These are phyloP conservation scores for Fusarium sp. DNA, from an alignment of 2,329 filamentous ascomycete species.

Conservation along the genomic window DNA sequence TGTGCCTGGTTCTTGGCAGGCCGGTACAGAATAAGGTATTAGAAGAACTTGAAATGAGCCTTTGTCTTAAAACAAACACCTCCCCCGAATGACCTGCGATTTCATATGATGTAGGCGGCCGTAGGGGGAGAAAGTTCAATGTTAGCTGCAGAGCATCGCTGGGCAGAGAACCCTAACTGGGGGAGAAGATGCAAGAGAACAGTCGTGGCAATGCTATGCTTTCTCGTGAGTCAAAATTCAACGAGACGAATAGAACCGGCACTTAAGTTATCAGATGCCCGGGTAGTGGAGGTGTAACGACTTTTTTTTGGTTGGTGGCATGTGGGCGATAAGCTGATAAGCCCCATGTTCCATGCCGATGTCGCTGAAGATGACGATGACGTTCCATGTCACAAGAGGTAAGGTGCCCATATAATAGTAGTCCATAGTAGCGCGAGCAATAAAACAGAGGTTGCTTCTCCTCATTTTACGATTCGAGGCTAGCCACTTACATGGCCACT, in stretches of 20 bases:
- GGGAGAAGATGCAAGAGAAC: not conserved
- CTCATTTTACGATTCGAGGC: not conserved
- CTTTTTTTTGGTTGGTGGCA: slow-evolving; percentile 7
- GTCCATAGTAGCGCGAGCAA: not conserved
- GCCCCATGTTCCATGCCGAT: slow-evolving; percentile 31
- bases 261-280: slow-evolving; percentile 24
- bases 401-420: not conserved
- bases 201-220: not conserved
- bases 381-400: not conserved
- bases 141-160: slow-evolving; percentile 38
- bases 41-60: slow-evolving; percentile 3
- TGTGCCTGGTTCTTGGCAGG: slow-evolving; percentile 3
- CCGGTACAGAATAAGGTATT: slow-evolving; percentile 3
- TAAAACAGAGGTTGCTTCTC: not conserved
- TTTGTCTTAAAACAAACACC: slow-evolving; percentile 4
- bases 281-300: slow-evolving; percentile 26
- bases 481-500: not conserved
- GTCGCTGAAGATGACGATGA: slow-evolving; percentile 29
- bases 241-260: not conserved
- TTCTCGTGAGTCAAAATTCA: slow-evolving; percentile 29
- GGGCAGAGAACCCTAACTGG: not conserved
- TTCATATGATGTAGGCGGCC: slow-evolving; percentile 29
- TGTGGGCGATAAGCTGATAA: slow-evolving; percentile 42
- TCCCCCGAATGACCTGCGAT: slow-evolving; percentile 33
- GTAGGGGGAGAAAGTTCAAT: slow-evolving; percentile 14